A percentile compares a stretch with the other conserved stretches of the same genome.
phyloP scores from a whole-genome alignment of 768 basidiomycete genomes.

The Tephrocybe sp. region DNA sequence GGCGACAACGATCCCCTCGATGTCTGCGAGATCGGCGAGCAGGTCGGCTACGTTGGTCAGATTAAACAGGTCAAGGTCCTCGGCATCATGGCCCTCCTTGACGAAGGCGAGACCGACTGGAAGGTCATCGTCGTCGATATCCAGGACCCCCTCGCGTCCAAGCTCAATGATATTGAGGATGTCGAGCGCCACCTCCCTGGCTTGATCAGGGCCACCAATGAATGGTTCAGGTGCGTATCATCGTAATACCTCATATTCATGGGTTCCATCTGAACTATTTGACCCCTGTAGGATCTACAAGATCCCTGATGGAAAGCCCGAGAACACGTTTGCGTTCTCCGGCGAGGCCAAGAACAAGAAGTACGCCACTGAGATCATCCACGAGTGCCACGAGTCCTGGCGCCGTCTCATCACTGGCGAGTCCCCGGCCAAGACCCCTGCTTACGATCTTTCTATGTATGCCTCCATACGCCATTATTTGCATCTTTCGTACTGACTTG shows the following conservation, averaged over 20 bases:
- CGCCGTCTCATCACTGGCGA: conserved; percentile 88
- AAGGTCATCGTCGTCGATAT: conserved; percentile 99
- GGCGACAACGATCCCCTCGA: conserved; percentile 99
- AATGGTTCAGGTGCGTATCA: conserved; percentile 89
- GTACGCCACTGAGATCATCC: conserved; percentile 98
- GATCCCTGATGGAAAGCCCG: conserved; percentile 93
- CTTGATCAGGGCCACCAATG: conserved; percentile 94
- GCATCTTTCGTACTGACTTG: conserved; percentile 5
- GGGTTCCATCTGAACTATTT: background rate
- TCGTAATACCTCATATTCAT: background rate
- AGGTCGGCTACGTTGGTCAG: conserved; percentile 95
- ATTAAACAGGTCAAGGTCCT: conserved; percentile 99
- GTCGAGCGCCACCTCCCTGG: conserved; percentile 98
- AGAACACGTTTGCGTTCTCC: conserved; percentile 98
- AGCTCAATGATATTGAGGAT: conserved; percentile 98
- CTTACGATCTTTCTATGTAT: conserved; percentile 84
- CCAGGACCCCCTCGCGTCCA: conserved; percentile 90
- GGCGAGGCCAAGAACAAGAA: conserved; percentile 99
- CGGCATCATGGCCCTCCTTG: conserved; percentile 98
- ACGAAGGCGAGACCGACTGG: conserved; percentile 99
- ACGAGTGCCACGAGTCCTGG: conserved; percentile 99
- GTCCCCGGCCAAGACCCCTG: conserved; percentile 64
- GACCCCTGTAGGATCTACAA: conserved; percentile 76
- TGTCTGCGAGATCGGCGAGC: conserved; percentile 99
- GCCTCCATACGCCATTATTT: conserved; percentile 26